Base-by-base conservation (phyloP, 441 rosid species). In the Croton setiger region DNA sequence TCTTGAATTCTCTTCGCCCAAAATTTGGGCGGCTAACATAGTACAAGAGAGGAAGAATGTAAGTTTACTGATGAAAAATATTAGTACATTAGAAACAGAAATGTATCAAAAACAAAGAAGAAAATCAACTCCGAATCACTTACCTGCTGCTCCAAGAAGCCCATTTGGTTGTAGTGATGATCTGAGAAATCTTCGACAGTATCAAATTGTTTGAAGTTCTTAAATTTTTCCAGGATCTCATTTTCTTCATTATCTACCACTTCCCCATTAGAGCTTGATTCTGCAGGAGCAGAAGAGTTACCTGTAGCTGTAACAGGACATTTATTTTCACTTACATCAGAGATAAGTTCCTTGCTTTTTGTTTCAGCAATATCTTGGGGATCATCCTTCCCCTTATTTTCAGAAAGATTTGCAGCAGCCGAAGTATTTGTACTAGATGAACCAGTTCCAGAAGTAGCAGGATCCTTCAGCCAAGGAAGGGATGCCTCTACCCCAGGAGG, bases 1-100 rank as follows among this genome's bases (percentile, higher is more conserved):
- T 80, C 85, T 56, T 80, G 86, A 55, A 87, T 85, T 78, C 74
- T 67, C 76, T 76, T 85, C 1, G 77, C 83, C 92, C 89, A 87
- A 64, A 69, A 71, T 58, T 76, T 80, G 2, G 81, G 63, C 18
- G 67, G 85, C 89, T 86, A 55, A 68, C n/a, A 65, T 27, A 27
- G 31, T 27, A 23, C 9, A 49, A 39, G 20, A 72, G 52, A 27
- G 27, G n/a, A 57, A 15, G 31, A n/a, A 15, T 21, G 23, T 9
- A 57, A 45, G 14, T 60, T 56, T 17, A 17, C 23, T 57, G 64
- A 35, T 41, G 43, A 11, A 27, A 5, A 44, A 31, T 51, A 12
- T 39, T 21, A 14, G 6, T 14, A 23, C 18, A 17, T 44, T 7
- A 15, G 31, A 62, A 14, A 44, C 31, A 55, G 3, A 43, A 10